Conservation (phyloP, 225 moss, liverwort and hornwort genomes). For the Takakia lepidozioides region DNA sequence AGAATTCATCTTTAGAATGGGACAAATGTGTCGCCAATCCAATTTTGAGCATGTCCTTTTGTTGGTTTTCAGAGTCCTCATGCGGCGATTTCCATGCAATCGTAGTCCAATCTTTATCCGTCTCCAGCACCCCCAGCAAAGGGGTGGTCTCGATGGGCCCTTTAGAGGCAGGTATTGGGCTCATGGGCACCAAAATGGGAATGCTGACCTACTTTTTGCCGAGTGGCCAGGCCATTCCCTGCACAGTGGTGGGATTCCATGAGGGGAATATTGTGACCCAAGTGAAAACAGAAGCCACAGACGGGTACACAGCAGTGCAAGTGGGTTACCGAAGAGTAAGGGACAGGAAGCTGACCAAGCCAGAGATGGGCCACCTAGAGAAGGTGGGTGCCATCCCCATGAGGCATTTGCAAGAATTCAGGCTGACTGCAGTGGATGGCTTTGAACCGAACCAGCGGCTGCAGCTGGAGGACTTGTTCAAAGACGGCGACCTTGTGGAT, state of each 20-base stretch:
- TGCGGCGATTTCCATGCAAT: too few relatives aligned
- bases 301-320: conserved; percentile 77
- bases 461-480: conserved; percentile 63
- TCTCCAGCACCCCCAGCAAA: too few relatives aligned
- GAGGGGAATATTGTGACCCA: conserved; percentile 88
- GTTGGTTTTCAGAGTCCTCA: too few relatives aligned
- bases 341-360: conserved; percentile 76
- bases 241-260: conserved; percentile 79
- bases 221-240: conserved; percentile 58
- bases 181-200: conserved; percentile 96
- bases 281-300: conserved; percentile 64
- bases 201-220: conserved; percentile 83
- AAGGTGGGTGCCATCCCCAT: conserved; percentile 72
- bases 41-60: too few relatives aligned
- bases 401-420: conserved; percentile 86
- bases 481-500: conserved; percentile 74
- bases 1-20: too few relatives aligned
- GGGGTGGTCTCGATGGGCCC: conserved; percentile 53
- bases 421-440: conserved; percentile 42
- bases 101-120: too few relatives aligned
- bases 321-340: conserved; percentile 76
- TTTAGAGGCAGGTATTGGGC: conserved; percentile 64
- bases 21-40: too few relatives aligned
- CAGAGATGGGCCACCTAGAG: conserved; percentile 64
- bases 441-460: conserved; percentile 56